These are phyloP conservation scores for Cryoendolithus antarcticus DNA, from an alignment of 2,329 filamentous ascomycete genomes.

Conservation along the genomic window DNA sequence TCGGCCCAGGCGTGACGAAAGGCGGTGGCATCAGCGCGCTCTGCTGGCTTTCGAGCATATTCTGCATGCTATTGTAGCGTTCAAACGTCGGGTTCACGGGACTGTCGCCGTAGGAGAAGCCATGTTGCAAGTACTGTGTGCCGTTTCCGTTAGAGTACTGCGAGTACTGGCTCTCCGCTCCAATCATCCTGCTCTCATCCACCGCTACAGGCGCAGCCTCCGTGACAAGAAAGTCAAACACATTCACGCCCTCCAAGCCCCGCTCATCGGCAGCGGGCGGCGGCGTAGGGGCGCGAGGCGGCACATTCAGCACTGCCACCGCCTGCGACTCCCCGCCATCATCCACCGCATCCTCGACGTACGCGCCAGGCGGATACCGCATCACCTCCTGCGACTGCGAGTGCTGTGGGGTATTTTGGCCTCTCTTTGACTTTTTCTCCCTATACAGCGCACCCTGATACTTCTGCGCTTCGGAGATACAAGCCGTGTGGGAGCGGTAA, in stretches of 20 bases:
- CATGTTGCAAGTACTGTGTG: slow-evolving; percentile 29
- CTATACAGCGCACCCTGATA: slow-evolving; percentile 90
- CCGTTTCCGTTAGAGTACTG: slow-evolving; percentile 27
- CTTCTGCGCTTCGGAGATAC: slow-evolving; percentile 94
- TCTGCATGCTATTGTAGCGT: slow-evolving; percentile 28
- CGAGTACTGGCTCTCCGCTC: slow-evolving; percentile 13
- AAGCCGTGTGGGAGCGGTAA: slow-evolving; percentile 83
- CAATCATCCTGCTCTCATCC: slow-evolving; percentile 15
- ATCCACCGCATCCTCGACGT: slow-evolving; percentile 66
- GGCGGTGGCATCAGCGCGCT: slow-evolving; percentile 12
- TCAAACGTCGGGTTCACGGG: slow-evolving; percentile 34
- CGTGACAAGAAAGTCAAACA: slow-evolving; percentile 79
- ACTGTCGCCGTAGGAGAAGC: slow-evolving; percentile 47
- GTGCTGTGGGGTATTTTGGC: slow-evolving; percentile 51
- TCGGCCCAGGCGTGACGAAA: slow-evolving; percentile 33
- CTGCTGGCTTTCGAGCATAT: slow-evolving; percentile 12
- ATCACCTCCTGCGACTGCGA: slow-evolving; percentile 5
- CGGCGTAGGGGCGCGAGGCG: slow-evolving; percentile 67
- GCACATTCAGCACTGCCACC: slow-evolving; percentile 48
- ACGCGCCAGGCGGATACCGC: slow-evolving; percentile 52
- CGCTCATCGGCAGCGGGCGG: slow-evolving; percentile 38
- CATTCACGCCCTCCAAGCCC: slow-evolving; percentile 48
- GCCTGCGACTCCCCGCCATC: slow-evolving; percentile 32
- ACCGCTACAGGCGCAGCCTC: slow-evolving; percentile 32
- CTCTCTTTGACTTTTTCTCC: slow-evolving; percentile 25